A percentile compares a stretch with the other conserved stretches of the same genome.
Evolutionary conservation across 257 asterid genomes (phyloP).

Genomic region (Nicotiana noctiflora): DNA sequence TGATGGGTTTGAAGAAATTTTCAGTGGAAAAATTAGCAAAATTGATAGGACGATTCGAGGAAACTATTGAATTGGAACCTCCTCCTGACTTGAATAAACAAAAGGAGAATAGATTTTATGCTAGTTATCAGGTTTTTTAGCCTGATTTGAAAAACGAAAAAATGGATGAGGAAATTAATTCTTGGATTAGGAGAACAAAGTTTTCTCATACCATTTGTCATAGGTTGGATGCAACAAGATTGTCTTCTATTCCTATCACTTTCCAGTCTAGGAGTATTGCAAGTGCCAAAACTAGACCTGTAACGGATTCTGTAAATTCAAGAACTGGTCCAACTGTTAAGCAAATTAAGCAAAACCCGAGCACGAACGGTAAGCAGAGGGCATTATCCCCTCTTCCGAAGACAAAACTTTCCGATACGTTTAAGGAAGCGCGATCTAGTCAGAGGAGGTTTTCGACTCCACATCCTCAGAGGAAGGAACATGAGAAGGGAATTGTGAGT

Average conservation of each 20-base stretch:
- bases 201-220: slow-evolving; percentile 66
- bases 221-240: slow-evolving; percentile 48
- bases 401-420: slow-evolving; percentile 55
- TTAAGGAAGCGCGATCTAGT: slow-evolving; percentile 61
- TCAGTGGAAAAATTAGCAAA: slow-evolving; percentile 15
- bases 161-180: slow-evolving; percentile 64
- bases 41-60: slow-evolving; percentile 12
- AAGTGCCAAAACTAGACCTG: slow-evolving; percentile 24
- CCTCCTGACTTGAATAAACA: slow-evolving; percentile 20
- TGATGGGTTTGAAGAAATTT: slow-evolving; percentile 29
- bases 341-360: slow-evolving; percentile 36
- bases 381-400: slow-evolving; percentile 68
- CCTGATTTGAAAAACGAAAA: neutral
- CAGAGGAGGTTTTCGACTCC: slow-evolving; percentile 47
- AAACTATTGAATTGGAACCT: slow-evolving; percentile 25
- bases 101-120: slow-evolving; percentile 5
- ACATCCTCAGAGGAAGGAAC: slow-evolving; percentile 16
- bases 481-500: slow-evolving; percentile 17
- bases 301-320: slow-evolving; percentile 8
- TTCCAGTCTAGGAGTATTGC: slow-evolving; percentile 20
- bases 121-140: slow-evolving; percentile 2
- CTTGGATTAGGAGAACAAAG: slow-evolving; percentile 76
- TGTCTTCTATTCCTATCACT: slow-evolving; percentile 28
- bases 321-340: slow-evolving; percentile 34
- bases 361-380: slow-evolving; percentile 37